phyloP scores from a whole-genome alignment of 495 filamentous ascomycete species.

The Annulohypoxylon nitens region DNA sequence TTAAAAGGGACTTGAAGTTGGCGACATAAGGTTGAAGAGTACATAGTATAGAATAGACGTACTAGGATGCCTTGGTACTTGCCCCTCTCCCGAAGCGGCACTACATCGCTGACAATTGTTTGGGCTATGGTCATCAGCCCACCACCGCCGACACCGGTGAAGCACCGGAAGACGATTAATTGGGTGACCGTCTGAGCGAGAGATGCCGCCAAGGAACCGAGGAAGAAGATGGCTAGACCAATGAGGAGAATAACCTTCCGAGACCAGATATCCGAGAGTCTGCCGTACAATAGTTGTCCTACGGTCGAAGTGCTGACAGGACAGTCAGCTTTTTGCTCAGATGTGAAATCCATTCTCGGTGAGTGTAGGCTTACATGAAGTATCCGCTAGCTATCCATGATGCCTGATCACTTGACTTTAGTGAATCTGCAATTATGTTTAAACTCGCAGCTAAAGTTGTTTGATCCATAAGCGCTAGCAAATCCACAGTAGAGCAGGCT shows the following conservation, averaged over 20 bases:
- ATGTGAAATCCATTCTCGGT: neutral
- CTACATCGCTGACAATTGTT: constrained; percentile 69
- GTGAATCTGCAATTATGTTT: constrained; percentile 63
- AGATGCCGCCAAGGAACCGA: constrained; percentile 67
- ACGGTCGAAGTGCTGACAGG: constrained; percentile 63
- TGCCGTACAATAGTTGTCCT: constrained; percentile 68
- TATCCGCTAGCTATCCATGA: constrained; percentile 69
- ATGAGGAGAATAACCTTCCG: constrained; percentile 67
- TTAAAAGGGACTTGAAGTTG: neutral
- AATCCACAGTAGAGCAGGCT: constrained; percentile 67
- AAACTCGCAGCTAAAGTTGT: constrained; percentile 66
- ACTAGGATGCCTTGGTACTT: constrained; percentile 71
- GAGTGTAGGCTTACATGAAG: constrained; percentile 60
- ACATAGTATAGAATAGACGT: constrained; percentile 24
- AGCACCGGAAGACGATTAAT: constrained; percentile 67
- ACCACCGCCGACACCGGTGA: constrained; percentile 69
- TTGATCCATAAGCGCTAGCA: constrained; percentile 68
- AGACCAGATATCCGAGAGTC: constrained; percentile 70
- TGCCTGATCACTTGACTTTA: constrained; percentile 62
- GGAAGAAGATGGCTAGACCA: constrained; percentile 66
- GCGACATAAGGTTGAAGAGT: neutral
- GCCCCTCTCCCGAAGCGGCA: constrained; percentile 66
- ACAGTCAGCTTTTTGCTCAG: constrained; percentile 6
- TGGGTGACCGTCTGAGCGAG: constrained; percentile 65
- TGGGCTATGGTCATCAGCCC: constrained; percentile 67